Percentiles rank a stretch among this genome's conserved stretches.
phyloP scores from a whole-genome alignment of 768 basidiomycete species.

The Chalciporus sphaerocephalus region DNA sequence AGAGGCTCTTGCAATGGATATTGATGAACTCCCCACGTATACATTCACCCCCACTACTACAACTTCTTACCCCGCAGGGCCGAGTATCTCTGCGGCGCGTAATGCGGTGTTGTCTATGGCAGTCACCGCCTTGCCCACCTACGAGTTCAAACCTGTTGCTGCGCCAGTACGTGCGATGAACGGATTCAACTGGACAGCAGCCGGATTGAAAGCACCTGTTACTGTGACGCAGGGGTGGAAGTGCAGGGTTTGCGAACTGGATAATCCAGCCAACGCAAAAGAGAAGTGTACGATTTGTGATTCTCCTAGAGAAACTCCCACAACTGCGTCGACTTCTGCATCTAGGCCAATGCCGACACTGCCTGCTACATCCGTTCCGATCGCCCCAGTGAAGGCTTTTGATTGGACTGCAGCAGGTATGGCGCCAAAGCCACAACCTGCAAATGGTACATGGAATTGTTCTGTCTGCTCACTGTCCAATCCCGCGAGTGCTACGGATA shows the following conservation, averaged over 20 bases:
- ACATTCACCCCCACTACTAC: constrained; percentile 19
- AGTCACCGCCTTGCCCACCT: constrained; percentile 44
- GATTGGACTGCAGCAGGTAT: constrained; percentile 40
- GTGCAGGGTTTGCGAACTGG: constrained; percentile 49
- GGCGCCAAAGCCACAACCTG: constrained; percentile 22
- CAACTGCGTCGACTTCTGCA: constrained; percentile 9
- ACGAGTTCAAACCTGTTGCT: constrained; percentile 28
- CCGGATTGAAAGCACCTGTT: constrained; percentile 49
- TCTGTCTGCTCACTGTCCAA: constrained; percentile 42
- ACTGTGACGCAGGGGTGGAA: constrained; percentile 42
- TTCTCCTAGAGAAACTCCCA: constrained; percentile 27
- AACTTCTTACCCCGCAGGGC: constrained; percentile 15
- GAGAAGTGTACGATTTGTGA: constrained; percentile 48
- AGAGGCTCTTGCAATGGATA: constrained; percentile 25
- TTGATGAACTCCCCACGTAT: constrained; percentile 35
- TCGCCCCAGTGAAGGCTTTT: constrained; percentile 24
- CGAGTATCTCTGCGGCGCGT: constrained; percentile 22
- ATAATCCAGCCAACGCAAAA: constrained; percentile 34
- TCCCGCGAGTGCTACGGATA: constrained; percentile 37
- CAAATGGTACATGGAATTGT: constrained; percentile 37
- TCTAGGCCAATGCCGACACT: background rate
- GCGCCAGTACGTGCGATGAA: constrained; percentile 25
- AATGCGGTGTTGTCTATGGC: constrained; percentile 40
- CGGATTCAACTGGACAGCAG: constrained; percentile 60
- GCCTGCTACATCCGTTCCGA: background rate